These are phyloP conservation scores for Bipolaris bicolor DNA, from an alignment of 2,329 filamentous ascomycete genomes.

Conservation along the genomic window DNA sequence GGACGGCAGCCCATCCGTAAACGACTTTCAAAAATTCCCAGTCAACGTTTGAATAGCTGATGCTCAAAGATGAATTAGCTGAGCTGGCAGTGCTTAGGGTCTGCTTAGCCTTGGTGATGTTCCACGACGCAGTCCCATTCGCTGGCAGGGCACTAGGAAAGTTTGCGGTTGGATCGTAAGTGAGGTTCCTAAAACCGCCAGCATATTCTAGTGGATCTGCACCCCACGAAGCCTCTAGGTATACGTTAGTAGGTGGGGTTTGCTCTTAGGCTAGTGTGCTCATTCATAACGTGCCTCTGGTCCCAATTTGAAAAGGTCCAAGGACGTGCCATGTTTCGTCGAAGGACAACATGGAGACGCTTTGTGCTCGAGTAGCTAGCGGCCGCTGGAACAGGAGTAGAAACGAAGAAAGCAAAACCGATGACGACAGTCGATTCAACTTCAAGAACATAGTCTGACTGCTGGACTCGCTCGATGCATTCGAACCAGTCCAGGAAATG, in stretches of 20 bases:
- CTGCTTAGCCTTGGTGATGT: slow-evolving; percentile 44
- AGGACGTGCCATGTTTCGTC: slow-evolving; percentile 58
- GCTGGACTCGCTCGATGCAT: slow-evolving; percentile 3
- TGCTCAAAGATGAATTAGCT: slow-evolving; percentile 49
- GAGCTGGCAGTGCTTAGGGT: slow-evolving; percentile 30
- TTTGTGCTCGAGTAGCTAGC: neutral
- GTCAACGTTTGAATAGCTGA: slow-evolving; percentile 59
- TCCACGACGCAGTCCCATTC: slow-evolving; percentile 61
- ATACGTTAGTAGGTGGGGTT: slow-evolving; percentile 17
- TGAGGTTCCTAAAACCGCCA: slow-evolving; percentile 59
- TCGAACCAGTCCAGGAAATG: neutral
- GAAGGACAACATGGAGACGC: slow-evolving; percentile 37
- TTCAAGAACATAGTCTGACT: slow-evolving; percentile 6
- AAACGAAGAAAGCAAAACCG: slow-evolving; percentile 8
- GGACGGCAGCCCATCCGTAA: slow-evolving; percentile 65
- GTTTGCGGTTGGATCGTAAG: slow-evolving; percentile 49
- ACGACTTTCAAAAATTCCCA: slow-evolving; percentile 60
- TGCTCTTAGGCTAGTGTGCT: neutral
- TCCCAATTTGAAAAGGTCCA: slow-evolving; percentile 65
- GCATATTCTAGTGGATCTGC: slow-evolving; percentile 62
- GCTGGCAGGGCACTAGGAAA: slow-evolving; percentile 59
- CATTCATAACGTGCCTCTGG: slow-evolving; percentile 55
- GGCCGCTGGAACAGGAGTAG: slow-evolving; percentile 15
- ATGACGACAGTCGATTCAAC: slow-evolving; percentile 7
- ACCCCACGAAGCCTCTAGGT: slow-evolving; percentile 63